Conservation (phyloP, 2,329 filamentous ascomycete genomes). For the Aspergillus versicolor region DNA sequence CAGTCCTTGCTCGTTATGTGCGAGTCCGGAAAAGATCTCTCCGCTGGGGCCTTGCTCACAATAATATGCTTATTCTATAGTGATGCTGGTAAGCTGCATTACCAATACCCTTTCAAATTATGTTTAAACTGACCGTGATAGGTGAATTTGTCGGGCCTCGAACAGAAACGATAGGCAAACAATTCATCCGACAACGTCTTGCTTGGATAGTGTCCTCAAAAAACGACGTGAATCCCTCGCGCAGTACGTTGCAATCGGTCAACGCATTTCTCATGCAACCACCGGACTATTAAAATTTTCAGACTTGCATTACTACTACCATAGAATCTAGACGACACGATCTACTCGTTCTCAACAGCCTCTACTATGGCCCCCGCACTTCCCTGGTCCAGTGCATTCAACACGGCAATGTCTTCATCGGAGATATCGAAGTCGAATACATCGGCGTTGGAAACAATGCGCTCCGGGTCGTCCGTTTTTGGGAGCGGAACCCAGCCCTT, state of each 20-base stretch:
- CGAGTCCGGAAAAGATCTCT: constrained; percentile 74
- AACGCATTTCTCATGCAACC: constrained; percentile 79
- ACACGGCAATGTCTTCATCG: constrained; percentile 55
- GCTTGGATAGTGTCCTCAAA: constrained; percentile 79
- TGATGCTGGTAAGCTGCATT: constrained; percentile 53
- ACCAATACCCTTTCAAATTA: background rate
- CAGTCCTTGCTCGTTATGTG: constrained; percentile 63
- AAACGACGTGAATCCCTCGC: constrained; percentile 77
- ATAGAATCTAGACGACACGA: constrained; percentile 6
- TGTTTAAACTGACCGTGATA: constrained; percentile 16
- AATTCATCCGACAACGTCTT: constrained; percentile 71
- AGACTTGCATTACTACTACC: constrained; percentile 4
- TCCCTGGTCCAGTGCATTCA: constrained; percentile 55
- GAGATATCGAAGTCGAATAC: constrained; percentile 62
- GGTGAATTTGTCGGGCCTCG: constrained; percentile 31
- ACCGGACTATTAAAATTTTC: constrained; percentile 32
- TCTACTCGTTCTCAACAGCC: constrained; percentile 45
- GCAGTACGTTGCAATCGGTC: constrained; percentile 83
- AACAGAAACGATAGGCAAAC: constrained; percentile 61
- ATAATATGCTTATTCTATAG: constrained; percentile 72
- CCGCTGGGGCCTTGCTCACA: constrained; percentile 73
- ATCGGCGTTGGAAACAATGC: constrained; percentile 66
- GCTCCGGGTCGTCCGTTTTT: constrained; percentile 68
- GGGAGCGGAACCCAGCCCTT: constrained; percentile 72
- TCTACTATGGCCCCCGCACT: constrained; percentile 49